Evolutionary conservation across 768 basidiomycete genomes (phyloP), one percentile per base, ranked within the genome.

Genomic region (Tulasnella sp.): DNA sequence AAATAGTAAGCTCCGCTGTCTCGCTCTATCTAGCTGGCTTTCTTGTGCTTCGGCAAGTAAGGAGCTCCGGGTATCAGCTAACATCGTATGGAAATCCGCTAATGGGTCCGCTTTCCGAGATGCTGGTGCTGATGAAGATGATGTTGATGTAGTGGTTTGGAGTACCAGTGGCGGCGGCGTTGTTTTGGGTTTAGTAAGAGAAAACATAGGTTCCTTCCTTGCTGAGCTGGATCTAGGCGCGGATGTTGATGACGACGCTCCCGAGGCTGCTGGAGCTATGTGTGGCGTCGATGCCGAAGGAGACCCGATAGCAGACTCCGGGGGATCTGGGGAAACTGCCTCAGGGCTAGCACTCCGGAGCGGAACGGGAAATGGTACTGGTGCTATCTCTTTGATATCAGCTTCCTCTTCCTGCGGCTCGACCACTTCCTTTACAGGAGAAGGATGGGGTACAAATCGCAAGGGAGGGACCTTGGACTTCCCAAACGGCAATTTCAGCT

Each of bases 11-110:
- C 47, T 79, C 62, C 77, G 78, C 52, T 82, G 76, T 60, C 78
- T 72, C 29, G 84, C 86, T 64, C 79, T 77, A 70, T 88, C 86
- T 34, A 88, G 71, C 41, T 56, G 55, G 11, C 43, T 29, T 30
- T 44, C 43, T 21, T 56, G 42, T 24, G 55, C 55, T 34, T 56
- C 55, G 29, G 41, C 55, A 13, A 56, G n/a, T 7, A 56, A 43
- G 24, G 55, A 24, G 13, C 27, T 56, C 44, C 45, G 34, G 1
- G 55, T 48, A 17, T 56, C 43, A 10, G 55, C 55, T 26, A 56
- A 29, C 24, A 56, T 10, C 23, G 41, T 42, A 23, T 44, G 38
- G 23, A 56, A 45, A 15, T 26, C 55, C 55, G 19, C 44, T 30
- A 11, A 53, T n/a, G 4, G 52, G 52, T 38, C 52, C 32, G 13